A percentile compares a stretch with the other conserved stretches of the same genome.
phyloP scores from a whole-genome alignment of 2,329 filamentous ascomycete genomes.

The Penicillium corylophilum region DNA sequence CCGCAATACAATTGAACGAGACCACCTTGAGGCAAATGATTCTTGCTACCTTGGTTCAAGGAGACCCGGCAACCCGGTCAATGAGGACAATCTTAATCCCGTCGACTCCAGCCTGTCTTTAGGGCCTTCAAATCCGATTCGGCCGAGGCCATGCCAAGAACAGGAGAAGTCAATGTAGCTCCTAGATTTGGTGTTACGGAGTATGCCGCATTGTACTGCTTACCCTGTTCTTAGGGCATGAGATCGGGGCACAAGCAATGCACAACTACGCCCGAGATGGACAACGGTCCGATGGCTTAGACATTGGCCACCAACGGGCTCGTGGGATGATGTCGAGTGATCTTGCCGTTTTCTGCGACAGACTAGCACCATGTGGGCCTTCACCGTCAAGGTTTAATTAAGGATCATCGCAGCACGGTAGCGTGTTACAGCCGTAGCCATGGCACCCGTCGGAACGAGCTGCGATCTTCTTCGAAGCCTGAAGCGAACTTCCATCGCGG shows the following conservation, averaged over 20 bases:
- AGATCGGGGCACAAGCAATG: neutral
- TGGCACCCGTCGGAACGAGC: slow-evolving; percentile 28
- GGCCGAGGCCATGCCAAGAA: neutral
- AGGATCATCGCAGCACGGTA: slow-evolving; percentile 36
- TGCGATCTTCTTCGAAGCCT: slow-evolving; percentile 18
- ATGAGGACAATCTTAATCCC: slow-evolving; percentile 18
- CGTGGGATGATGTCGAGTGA: neutral
- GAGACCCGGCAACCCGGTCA: slow-evolving; percentile 4
- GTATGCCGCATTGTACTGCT: slow-evolving; percentile 1
- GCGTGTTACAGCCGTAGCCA: slow-evolving; percentile 29
- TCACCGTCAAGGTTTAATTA: slow-evolving; percentile 39
- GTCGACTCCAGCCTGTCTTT: neutral
- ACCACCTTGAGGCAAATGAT: no score
- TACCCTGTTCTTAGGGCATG: neutral
- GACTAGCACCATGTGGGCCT: slow-evolving; percentile 13
- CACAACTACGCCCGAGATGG: slow-evolving; percentile 18
- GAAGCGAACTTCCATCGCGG: slow-evolving; percentile 19
- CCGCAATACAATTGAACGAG: neutral
- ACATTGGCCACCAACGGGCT: neutral
- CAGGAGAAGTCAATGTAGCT: neutral
- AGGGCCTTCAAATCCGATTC: neutral
- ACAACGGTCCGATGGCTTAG: slow-evolving; percentile 11
- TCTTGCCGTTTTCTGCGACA: neutral
- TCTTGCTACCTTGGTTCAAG: slow-evolving; percentile 17
- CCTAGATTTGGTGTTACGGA: neutral